Percentiles rank a stretch among this genome's conserved stretches.
phyloP scores from a whole-genome alignment of 2,329 filamentous ascomycete species.

The Hymenoscyphus fraxineus region DNA sequence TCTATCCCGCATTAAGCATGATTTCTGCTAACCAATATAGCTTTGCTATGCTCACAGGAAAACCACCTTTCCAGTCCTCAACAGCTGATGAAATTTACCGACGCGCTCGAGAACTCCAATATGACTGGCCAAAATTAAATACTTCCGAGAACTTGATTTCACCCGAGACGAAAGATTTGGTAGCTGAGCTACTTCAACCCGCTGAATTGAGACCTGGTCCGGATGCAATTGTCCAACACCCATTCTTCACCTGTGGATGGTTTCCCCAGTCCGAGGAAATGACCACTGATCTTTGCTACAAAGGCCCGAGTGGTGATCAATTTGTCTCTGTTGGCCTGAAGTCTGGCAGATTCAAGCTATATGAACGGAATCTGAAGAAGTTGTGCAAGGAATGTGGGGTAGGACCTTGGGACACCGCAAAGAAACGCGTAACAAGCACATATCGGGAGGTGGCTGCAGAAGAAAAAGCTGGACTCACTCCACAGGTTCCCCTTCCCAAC shows the following conservation, averaged over 20 bases:
- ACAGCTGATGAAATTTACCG: conserved; percentile 83
- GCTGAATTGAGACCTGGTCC: conserved; percentile 72
- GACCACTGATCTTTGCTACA: conserved; percentile 53
- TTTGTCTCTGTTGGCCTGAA: conserved; percentile 47
- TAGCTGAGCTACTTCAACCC: conserved; percentile 70
- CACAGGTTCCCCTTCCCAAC: conserved; percentile 57
- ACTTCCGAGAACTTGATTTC: conserved; percentile 68
- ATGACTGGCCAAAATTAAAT: conserved; percentile 71
- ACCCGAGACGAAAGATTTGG: conserved; percentile 71
- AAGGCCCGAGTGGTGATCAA: conserved; percentile 52
- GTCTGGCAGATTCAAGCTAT: conserved; percentile 39
- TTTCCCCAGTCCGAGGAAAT: conserved; percentile 62
- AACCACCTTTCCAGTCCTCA: conserved; percentile 91
- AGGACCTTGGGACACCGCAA: conserved; percentile 49
- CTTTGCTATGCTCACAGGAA: conserved; percentile 95
- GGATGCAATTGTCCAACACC: conserved; percentile 73
- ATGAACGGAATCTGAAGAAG: conserved; percentile 49
- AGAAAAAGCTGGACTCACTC: conserved; percentile 62
- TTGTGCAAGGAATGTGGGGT: conserved; percentile 57
- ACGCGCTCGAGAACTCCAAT: conserved; percentile 66
- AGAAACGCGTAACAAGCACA: conserved; percentile 45
- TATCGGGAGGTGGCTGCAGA: conserved; percentile 67
- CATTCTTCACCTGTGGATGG: conserved; percentile 74
- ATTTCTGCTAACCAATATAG: conserved; percentile 42
- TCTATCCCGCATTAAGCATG: background rate